phyloP scores from a whole-genome alignment of 2,329 filamentous ascomycete species.

The Chrysoporthe austroafricana region DNA sequence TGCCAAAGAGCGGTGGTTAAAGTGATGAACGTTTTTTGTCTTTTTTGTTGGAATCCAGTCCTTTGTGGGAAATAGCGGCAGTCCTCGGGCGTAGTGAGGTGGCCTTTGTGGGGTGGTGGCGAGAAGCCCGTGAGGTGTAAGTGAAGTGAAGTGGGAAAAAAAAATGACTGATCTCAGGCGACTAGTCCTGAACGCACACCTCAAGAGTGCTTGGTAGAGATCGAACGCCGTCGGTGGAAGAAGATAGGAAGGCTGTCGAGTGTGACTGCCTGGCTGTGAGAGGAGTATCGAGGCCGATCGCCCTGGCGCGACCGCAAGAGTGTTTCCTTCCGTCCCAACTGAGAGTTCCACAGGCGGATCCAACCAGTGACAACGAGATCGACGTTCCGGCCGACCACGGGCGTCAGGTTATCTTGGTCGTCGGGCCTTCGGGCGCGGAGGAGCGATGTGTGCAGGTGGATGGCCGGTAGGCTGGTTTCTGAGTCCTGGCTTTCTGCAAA shows the following conservation, averaged over 20 bases:
- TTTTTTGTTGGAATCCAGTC: constrained; percentile 23
- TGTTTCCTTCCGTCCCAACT: not conserved
- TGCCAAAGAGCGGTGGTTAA: not conserved
- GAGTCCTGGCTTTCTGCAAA: constrained; percentile 3
- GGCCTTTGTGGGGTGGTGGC: constrained; percentile 9
- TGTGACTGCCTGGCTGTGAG: not conserved
- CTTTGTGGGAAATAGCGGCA: constrained; percentile 14
- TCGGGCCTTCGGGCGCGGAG: not conserved
- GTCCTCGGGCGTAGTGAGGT: not conserved
- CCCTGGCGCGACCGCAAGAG: not conserved
- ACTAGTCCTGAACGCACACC: constrained; percentile 6
- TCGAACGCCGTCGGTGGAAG: not conserved
- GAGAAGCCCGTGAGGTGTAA: not conserved
- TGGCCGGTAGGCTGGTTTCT: too few species aligned
- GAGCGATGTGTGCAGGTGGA: constrained; percentile 1
- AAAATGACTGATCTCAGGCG: constrained; percentile 4
- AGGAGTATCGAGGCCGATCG: not conserved
- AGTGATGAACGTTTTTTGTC: not conserved
- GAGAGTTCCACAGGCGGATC: not conserved
- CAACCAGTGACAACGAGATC: not conserved
- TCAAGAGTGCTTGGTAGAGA: not conserved
- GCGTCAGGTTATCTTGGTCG: not conserved
- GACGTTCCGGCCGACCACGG: not conserved
- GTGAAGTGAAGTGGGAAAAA: constrained; percentile 5
- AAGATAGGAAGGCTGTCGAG: not conserved